Conservation (phyloP, 208 protist genomes). For the Phytomonas sp. region DNA sequence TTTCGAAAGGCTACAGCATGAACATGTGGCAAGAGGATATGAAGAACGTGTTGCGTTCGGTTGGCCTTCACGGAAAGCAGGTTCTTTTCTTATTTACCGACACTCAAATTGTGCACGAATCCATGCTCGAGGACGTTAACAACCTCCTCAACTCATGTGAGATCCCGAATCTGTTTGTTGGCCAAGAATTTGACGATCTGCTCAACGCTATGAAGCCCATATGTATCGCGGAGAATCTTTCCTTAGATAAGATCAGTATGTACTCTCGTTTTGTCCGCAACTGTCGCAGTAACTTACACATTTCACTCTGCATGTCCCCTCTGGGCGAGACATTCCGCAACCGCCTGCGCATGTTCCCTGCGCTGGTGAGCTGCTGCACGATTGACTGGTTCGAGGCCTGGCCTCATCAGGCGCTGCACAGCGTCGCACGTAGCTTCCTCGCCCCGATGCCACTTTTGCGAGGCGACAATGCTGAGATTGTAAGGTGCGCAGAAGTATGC, state of each 20-base stretch:
- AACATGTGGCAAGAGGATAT: constrained; percentile 96
- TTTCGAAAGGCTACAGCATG: constrained; percentile 94
- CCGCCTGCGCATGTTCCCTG: constrained; percentile 96
- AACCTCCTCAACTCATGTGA: constrained; percentile 97
- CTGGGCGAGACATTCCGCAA: constrained; percentile 93
- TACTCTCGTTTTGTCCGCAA: constrained; percentile 92
- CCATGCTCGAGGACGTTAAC: constrained; percentile 98
- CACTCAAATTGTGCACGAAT: constrained; percentile 96
- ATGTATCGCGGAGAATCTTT: constrained; percentile 85
- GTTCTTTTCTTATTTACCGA: constrained; percentile 97
- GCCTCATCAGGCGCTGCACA: constrained; percentile 92
- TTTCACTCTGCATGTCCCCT: constrained; percentile 96
- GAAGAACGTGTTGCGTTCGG: constrained; percentile 84
- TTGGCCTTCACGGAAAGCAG: constrained; percentile 93
- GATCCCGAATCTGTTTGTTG: constrained; percentile 96
- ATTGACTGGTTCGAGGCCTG: constrained; percentile 99
- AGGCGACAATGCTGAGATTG: constrained; percentile 24
- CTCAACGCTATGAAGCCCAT: constrained; percentile 91
- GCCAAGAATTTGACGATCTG: constrained; percentile 92
- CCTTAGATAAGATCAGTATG: constrained; percentile 91
- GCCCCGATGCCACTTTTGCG: constrained; percentile 29
- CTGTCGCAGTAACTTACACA: constrained; percentile 93
- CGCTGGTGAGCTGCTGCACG: constrained; percentile 97
- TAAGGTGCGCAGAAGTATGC: constrained; percentile 85
- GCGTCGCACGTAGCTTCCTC: constrained; percentile 91